A percentile compares a stretch with the other conserved stretches of the same genome.
phyloP scores from a whole-genome alignment of 805 yeast species.

The Yarrowia keelungensis region DNA sequence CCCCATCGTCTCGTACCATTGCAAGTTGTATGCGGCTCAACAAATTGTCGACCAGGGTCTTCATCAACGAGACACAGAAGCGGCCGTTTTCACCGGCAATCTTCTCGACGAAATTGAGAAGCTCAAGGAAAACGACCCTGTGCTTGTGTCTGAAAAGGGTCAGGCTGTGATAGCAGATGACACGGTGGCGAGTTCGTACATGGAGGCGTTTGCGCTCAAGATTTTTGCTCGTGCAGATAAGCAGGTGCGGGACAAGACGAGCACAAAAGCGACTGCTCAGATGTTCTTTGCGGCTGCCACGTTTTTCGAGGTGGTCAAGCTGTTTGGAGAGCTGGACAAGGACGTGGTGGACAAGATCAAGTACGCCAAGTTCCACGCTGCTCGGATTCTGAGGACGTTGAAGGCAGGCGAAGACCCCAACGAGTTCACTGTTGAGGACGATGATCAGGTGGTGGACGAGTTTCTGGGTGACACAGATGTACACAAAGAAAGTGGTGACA shows the following conservation, averaged over 20 bases:
- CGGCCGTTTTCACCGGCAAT: conserved; percentile 64
- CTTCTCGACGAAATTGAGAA: conserved; percentile 76
- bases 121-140: conserved; percentile 54
- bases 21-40: conserved; percentile 76
- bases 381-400: conserved; percentile 60
- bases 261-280: conserved; percentile 57
- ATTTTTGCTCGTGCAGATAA: conserved; percentile 62
- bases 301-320: conserved; percentile 59
- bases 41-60: conserved; percentile 65
- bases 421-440: conserved; percentile 53
- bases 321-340: conserved; percentile 50
- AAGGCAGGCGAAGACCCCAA: conserved; percentile 65
- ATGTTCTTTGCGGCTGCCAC: conserved; percentile 62
- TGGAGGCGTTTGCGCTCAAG: conserved; percentile 62
- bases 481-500: no score
- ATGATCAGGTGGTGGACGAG: conserved; percentile 39
- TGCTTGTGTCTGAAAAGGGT: conserved; percentile 51
- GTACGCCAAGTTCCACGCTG: conserved; percentile 69
- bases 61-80: conserved; percentile 63
- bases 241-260: conserved; percentile 56
- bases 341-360: conserved; percentile 56
- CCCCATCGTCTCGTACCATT: conserved; percentile 75
- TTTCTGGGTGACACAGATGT: background rate
- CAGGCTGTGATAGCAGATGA: conserved; percentile 64
- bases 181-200: conserved; percentile 62